Percentiles rank a stretch among this genome's conserved stretches.
These are phyloP conservation scores for Eutypa lata DNA, from an alignment of 2,329 filamentous ascomycete species.

Conservation along the genomic window DNA sequence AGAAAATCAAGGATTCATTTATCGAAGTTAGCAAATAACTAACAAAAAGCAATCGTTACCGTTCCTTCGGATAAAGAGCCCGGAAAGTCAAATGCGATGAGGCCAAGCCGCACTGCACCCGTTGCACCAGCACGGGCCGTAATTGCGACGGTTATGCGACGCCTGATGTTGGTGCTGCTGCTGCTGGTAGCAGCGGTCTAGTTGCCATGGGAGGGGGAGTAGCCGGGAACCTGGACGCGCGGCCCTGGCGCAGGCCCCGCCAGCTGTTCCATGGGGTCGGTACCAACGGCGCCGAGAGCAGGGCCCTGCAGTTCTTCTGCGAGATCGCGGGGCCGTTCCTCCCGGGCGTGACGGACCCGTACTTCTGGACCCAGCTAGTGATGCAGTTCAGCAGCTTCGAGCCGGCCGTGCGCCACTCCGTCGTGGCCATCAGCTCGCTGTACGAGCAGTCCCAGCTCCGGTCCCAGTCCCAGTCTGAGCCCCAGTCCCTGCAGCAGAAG, in stretches of 20 bases:
- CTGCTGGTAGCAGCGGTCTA: background rate
- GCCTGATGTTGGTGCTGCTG: background rate
- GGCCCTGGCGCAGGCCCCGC: conserved; percentile 35
- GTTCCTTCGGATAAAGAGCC: no score
- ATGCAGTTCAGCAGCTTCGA: conserved; percentile 35
- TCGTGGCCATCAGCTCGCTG: conserved; percentile 37
- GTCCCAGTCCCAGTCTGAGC: no score
- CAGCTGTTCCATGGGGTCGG: conserved; percentile 23
- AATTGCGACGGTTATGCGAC: conserved; percentile 29
- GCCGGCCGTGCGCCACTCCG: conserved; percentile 34
- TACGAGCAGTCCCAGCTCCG: conserved; percentile 29
- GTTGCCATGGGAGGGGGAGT: background rate
- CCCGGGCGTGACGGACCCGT: conserved; percentile 33
- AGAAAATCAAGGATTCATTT: no score
- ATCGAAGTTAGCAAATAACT: no score
- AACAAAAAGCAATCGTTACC: no score
- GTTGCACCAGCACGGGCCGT: conserved; percentile 25
- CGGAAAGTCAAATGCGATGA: conserved; percentile 28
- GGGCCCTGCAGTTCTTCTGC: conserved; percentile 36
- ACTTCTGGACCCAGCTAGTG: conserved; percentile 40
- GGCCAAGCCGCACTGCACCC: conserved; percentile 21
- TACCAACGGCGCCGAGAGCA: conserved; percentile 23
- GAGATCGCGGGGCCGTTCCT: conserved; percentile 33
- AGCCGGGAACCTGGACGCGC: conserved; percentile 6
- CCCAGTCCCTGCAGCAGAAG: no score